phyloP scores from a whole-genome alignment of 192 early-diverging fungal genomes.

The Coemansia erecta region DNA sequence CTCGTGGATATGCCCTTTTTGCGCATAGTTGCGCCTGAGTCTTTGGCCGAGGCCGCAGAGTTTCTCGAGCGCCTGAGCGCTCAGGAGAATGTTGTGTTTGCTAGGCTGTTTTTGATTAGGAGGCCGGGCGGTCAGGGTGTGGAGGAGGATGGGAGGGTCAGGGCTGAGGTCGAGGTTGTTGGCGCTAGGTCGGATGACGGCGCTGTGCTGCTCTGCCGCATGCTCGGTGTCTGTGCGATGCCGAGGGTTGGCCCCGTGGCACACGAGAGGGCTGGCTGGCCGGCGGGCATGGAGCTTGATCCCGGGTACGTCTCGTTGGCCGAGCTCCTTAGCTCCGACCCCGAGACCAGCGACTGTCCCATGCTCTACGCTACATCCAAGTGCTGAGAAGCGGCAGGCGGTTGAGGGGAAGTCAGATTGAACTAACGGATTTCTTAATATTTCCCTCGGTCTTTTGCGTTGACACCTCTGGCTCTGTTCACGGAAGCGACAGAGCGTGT shows the following conservation, averaged over 20 bases:
- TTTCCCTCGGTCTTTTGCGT: too few relatives aligned
- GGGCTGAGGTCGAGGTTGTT: conserved; percentile 12
- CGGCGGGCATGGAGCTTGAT: not conserved
- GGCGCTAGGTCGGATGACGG: conserved; percentile 10
- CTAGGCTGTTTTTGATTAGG: not conserved
- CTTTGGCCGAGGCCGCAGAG: not conserved
- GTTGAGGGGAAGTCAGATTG: too few relatives aligned
- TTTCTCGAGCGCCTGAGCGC: not conserved
- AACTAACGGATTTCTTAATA: too few relatives aligned
- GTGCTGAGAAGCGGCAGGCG: not conserved
- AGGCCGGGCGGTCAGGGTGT: not conserved
- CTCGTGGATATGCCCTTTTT: conserved; percentile 6
- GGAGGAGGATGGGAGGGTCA: too few relatives aligned
- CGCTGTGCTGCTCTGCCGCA: conserved; percentile 10
- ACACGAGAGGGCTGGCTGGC: not conserved
- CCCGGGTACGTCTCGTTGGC: conserved; percentile 6
- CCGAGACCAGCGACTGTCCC: conserved; percentile 15
- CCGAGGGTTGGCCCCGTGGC: not conserved
- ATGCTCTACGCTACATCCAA: not conserved
- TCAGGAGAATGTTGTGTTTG: not conserved
- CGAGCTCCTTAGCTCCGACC: conserved; percentile 14
- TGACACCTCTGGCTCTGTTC: too few relatives aligned
- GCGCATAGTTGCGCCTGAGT: conserved; percentile 9
- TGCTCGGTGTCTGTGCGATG: not conserved
- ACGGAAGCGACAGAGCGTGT: too few relatives aligned